Percentiles rank a stretch among this genome's conserved stretches.
Conservation (phyloP, 345 rosid species). For the Rubroshorea leprosula region DNA sequence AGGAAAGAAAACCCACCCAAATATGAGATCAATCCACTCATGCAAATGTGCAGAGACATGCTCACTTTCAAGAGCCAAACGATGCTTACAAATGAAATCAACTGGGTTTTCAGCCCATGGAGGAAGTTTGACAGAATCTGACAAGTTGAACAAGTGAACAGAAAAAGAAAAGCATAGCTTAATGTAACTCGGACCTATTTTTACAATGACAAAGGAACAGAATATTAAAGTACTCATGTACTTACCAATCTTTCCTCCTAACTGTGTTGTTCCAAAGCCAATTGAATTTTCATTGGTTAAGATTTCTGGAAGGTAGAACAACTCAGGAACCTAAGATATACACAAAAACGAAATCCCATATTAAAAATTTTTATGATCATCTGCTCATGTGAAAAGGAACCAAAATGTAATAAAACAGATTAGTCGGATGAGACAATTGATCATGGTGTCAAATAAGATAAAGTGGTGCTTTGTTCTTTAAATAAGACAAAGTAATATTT, state of each 20-base stretch:
- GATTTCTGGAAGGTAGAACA: constrained; percentile 94
- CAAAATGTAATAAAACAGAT: constrained; percentile 1
- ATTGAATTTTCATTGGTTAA: constrained; percentile 81
- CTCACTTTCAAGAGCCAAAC: constrained; percentile 94
- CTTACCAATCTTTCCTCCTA: constrained; percentile 94
- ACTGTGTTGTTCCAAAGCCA: constrained; percentile 87
- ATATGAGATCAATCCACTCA: constrained; percentile 98
- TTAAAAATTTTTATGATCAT: constrained; percentile 5
- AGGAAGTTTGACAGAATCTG: constrained; percentile 94
- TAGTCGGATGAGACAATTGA: background rate
- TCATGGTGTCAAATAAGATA: background rate
- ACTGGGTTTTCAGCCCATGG: constrained; percentile 89
- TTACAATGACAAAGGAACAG: constrained; percentile 15
- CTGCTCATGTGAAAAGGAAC: constrained; percentile 13
- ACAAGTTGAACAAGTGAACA: constrained; percentile 1
- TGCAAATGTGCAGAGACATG: constrained; percentile 93
- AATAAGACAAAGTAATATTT: background rate
- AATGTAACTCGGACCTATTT: constrained; percentile 12
- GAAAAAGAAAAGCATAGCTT: constrained; percentile 9
- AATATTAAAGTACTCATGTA: constrained; percentile 3
- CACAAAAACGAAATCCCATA: constrained; percentile 14
- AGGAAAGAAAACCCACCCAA: constrained; percentile 52
- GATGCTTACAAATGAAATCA: constrained; percentile 95
- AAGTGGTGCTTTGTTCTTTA: background rate
- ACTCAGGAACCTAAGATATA: constrained; percentile 78